These are phyloP conservation scores for Lactifluus piperatus DNA, from an alignment of 768 basidiomycete species.

Conservation along the genomic window DNA sequence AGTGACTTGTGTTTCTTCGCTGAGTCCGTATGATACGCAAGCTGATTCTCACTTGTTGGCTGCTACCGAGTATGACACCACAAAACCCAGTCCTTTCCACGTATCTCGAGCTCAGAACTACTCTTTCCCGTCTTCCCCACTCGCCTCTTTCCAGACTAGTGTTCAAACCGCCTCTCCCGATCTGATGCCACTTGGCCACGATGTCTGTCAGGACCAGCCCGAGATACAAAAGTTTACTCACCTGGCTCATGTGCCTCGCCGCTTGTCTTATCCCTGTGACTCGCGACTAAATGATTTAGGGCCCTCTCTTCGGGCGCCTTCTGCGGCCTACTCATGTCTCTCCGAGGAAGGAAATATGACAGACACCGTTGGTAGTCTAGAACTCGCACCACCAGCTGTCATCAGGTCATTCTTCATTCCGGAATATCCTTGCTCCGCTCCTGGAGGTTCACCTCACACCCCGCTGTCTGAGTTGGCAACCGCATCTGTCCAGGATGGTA, in stretches of 20 bases:
- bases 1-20: not conserved
- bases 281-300: not conserved
- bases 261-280: constrained; percentile 16
- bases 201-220: not conserved
- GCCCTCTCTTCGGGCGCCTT: not conserved
- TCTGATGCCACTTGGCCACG: constrained; percentile 1
- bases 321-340: not conserved
- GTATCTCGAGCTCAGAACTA: constrained; percentile 9
- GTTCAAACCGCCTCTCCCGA: not conserved
- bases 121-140: constrained; percentile 13
- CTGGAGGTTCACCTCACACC: not conserved
- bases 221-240: constrained; percentile 3
- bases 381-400: constrained; percentile 18
- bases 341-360: constrained; percentile 10
- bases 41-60: not conserved
- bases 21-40: not conserved
- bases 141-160: constrained; percentile 1
- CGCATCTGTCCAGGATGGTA: not conserved
- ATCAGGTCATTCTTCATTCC: constrained; percentile 16
- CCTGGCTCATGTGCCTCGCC: constrained; percentile 11
- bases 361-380: constrained; percentile 3
- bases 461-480: not conserved
- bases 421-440: not conserved
- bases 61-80: not conserved
- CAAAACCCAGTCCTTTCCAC: constrained; percentile 7